phyloP scores from a whole-genome alignment of 139 green algal species.

The Prasinococcaceae sp. region DNA sequence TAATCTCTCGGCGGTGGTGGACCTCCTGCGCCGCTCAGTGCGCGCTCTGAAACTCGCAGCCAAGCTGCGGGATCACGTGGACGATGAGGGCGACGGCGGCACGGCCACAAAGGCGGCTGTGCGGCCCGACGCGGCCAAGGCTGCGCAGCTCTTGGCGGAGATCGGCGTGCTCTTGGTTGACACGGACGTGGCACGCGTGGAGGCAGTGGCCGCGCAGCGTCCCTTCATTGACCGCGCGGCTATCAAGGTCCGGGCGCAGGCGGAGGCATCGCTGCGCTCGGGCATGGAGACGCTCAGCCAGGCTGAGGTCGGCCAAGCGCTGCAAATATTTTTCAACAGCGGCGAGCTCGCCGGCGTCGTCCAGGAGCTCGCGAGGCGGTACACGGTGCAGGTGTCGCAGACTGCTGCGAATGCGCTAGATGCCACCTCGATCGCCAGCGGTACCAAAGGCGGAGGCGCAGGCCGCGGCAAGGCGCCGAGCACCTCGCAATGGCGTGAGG shows the following conservation, averaged over 20 bases:
- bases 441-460: no score
- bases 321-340: constrained; percentile 86
- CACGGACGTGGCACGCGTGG: background rate
- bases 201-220: background rate
- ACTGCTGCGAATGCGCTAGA: no score
- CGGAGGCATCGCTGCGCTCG: constrained; percentile 41
- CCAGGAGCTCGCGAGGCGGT: no score
- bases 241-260: background rate
- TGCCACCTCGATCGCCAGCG: no score
- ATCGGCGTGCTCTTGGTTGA: no score
- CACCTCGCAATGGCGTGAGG: constrained; percentile 26
- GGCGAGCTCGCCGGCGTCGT: constrained; percentile 41
- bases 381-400: no score
- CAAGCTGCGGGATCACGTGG: background rate
- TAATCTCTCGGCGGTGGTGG: background rate
- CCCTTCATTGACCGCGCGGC: background rate
- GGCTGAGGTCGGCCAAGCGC: constrained; percentile 65
- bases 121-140: background rate
- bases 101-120: background rate
- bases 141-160: background rate
- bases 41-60: background rate
- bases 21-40: background rate
- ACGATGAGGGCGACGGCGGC: background rate
- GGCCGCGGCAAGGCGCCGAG: no score
- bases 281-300: constrained; percentile 67